Conservation (phyloP, 176 grass and related monocot genomes). For the Hordeum marinum region DNA sequence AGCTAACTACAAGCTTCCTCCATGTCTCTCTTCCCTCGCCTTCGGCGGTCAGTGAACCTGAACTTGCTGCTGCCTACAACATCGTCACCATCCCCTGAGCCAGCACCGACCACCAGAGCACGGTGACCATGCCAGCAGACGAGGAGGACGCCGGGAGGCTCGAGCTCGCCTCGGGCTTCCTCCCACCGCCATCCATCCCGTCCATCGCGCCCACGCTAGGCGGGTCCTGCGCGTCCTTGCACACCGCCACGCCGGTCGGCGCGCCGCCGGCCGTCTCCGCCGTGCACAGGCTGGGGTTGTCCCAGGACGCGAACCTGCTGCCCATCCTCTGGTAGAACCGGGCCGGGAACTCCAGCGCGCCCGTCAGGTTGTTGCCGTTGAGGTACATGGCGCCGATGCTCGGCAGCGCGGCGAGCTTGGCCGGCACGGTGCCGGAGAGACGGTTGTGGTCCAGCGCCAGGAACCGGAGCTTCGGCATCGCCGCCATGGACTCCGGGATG, state of each 20-base stretch:
- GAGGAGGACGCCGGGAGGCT: not conserved
- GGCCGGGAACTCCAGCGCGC: conserved; percentile 50
- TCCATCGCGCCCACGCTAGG: not conserved
- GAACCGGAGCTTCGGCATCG: conserved; percentile 54
- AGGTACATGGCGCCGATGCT: conserved; percentile 76
- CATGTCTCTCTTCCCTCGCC: not conserved
- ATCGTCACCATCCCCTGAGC: conserved; percentile 22
- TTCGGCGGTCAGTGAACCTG: not conserved
- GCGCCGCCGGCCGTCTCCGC: conserved; percentile 12
- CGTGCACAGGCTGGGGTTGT: conserved; percentile 66
- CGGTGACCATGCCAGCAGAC: not conserved
- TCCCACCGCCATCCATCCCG: not conserved
- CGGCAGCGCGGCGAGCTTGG: conserved; percentile 47
- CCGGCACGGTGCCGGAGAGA: conserved; percentile 48
- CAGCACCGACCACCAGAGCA: conserved; percentile 32
- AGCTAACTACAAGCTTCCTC: too few species aligned
- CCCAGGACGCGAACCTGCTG: conserved; percentile 84
- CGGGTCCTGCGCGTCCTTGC: not conserved
- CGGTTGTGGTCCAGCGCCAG: conserved; percentile 76
- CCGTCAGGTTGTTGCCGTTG: conserved; percentile 83
- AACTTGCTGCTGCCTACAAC: conserved; percentile 24
- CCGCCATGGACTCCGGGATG: conserved; percentile 59
- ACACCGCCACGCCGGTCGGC: not conserved
- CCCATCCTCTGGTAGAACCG: conserved; percentile 77
- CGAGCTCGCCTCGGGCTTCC: conserved; percentile 26